A percentile compares a stretch with the other conserved stretches of the same genome.
Evolutionary conservation across 768 basidiomycete genomes (phyloP).

Genomic region (Ramaria sp.): DNA sequence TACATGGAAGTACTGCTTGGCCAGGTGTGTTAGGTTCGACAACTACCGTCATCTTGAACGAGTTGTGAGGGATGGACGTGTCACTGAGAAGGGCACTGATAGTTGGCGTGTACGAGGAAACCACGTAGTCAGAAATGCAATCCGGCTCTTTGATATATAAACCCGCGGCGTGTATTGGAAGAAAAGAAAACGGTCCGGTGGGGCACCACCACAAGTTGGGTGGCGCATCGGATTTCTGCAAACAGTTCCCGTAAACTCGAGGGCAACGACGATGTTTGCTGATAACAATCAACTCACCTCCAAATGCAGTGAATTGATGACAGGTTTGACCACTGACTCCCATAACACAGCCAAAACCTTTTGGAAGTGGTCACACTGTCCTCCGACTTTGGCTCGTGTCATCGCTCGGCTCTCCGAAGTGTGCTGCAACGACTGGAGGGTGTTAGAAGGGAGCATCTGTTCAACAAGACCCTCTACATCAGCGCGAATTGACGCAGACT

Average conservation of each 20-base stretch:
- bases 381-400: background rate
- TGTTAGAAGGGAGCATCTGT: too few relatives aligned
- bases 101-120: slow-evolving; percentile 27
- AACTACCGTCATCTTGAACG: slow-evolving; percentile 9
- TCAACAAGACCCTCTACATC: too few relatives aligned
- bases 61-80: too few relatives aligned
- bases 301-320: background rate
- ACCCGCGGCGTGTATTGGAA: slow-evolving; percentile 33
- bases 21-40: slow-evolving; percentile 14
- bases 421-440: too few relatives aligned
- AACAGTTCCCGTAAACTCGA: too few relatives aligned
- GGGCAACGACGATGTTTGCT: background rate
- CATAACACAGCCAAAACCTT: background rate
- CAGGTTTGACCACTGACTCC: background rate
- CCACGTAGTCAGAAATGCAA: slow-evolving; percentile 12
- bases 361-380: background rate
- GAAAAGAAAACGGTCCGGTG: slow-evolving; percentile 23
- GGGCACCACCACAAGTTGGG: slow-evolving; percentile 21
- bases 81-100: slow-evolving; percentile 16
- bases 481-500: too few relatives aligned
- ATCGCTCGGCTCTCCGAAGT: background rate
- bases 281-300: background rate
- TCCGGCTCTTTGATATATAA: slow-evolving; percentile 15
- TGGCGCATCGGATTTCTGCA: background rate
- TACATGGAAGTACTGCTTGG: slow-evolving; percentile 9